phyloP scores from a whole-genome alignment of 768 basidiomycete species.

The Lactifluus subvellereus region DNA sequence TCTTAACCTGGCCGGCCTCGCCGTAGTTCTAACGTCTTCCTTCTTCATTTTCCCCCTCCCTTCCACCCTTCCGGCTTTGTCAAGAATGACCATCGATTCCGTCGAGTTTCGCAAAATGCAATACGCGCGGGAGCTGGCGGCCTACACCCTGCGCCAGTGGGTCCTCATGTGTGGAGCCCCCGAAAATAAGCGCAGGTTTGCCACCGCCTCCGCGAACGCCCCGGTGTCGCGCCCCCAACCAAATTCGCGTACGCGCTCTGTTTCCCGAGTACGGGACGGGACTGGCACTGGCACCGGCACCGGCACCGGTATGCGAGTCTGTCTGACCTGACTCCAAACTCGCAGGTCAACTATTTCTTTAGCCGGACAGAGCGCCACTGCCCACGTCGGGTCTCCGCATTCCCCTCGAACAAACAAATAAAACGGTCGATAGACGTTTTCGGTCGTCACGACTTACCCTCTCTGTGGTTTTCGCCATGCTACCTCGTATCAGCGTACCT shows the following conservation, averaged over 20 bases:
- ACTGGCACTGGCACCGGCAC: neutral
- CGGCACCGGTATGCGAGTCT: neutral
- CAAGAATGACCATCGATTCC: constrained; percentile 21
- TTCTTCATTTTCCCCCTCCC: too few species aligned
- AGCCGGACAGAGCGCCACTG: neutral
- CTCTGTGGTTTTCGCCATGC: neutral
- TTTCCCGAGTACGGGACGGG: neutral
- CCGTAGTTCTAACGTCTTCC: too few species aligned
- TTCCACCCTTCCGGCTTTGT: neutral
- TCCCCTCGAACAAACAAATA: neutral
- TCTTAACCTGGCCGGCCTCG: neutral
- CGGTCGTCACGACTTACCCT: too few species aligned
- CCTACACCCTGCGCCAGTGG: constrained; percentile 39
- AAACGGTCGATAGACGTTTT: neutral
- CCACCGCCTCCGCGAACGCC: neutral
- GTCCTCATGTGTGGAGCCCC: constrained; percentile 28
- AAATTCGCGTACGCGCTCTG: neutral
- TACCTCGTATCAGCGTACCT: neutral
- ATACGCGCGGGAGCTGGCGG: constrained; percentile 36
- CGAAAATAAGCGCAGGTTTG: constrained; percentile 22
- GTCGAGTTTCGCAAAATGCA: constrained; percentile 31
- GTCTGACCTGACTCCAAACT: neutral
- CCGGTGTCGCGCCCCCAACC: constrained; percentile 1
- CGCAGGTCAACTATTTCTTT: neutral
- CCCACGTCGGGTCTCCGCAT: neutral